These are phyloP conservation scores for Tuctoria greenei DNA, from an alignment of 176 grass and related monocot genomes.

Conservation along the genomic window DNA sequence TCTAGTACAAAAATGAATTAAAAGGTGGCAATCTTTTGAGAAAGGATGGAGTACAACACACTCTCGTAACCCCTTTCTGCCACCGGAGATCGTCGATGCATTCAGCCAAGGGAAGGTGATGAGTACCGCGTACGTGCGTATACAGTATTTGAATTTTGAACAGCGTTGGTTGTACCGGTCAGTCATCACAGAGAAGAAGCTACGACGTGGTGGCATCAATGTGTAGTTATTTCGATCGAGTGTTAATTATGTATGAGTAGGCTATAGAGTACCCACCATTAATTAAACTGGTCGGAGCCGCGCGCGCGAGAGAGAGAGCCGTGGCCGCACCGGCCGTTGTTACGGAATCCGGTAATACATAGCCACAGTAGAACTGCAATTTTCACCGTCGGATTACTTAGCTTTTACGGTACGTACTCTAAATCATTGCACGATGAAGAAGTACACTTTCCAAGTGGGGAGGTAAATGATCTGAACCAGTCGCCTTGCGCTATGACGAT, in stretches of 20 bases:
- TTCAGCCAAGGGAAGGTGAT: not conserved
- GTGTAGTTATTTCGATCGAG: conserved; percentile 27
- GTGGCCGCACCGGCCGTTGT: not conserved
- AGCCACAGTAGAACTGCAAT: not conserved
- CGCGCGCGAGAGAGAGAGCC: conserved; percentile 6
- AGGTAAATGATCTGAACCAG: not conserved
- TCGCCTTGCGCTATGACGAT: not conserved
- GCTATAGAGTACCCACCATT: not conserved
- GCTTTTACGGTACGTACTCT: no score
- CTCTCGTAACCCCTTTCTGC: no score
- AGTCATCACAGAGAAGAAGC: conserved; percentile 11
- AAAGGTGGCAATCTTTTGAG: no score
- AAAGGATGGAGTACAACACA: no score
- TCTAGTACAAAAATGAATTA: no score
- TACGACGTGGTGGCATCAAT: not conserved
- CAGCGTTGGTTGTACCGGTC: conserved; percentile 7
- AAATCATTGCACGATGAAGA: conserved; percentile 3
- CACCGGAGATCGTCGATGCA: not conserved
- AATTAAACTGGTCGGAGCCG: conserved; percentile 35
- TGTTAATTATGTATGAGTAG: conserved; percentile 19
- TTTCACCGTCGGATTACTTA: no score
- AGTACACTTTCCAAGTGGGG: not conserved
- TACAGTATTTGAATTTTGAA: conserved; percentile 21
- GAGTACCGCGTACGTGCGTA: not conserved
- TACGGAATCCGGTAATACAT: conserved; percentile 35